Percentiles rank a stretch among this genome's conserved stretches.
These are phyloP conservation scores for Tetradesmus obliquus DNA, from an alignment of 139 green algal species.

Conservation along the genomic window DNA sequence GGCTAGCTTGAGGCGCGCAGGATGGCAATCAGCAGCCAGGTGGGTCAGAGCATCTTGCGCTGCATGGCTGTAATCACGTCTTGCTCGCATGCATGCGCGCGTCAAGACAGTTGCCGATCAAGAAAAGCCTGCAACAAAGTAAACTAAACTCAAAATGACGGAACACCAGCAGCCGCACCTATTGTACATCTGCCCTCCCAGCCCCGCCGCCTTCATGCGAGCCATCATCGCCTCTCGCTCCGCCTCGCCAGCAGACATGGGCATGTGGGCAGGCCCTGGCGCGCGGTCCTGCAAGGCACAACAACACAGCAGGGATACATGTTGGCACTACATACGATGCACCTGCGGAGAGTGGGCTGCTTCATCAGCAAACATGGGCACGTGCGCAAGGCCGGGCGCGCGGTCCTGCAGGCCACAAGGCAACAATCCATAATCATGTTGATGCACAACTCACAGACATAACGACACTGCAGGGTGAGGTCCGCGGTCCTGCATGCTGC, in stretches of 20 bases:
- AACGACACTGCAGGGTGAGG: no score
- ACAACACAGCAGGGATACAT: neutral
- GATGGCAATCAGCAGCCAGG: no score
- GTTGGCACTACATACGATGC: neutral
- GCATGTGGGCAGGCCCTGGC: constrained; percentile 42
- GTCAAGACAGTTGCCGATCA: no score
- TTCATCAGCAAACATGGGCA: neutral
- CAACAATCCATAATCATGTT: neutral
- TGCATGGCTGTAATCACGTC: no score
- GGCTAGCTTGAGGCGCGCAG: no score
- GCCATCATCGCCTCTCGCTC: constrained; percentile 57
- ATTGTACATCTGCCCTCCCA: constrained; percentile 75
- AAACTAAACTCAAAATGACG: no score
- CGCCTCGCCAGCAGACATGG: constrained; percentile 55
- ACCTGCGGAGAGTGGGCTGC: neutral
- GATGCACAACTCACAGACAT: neutral
- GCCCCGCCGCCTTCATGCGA: constrained; percentile 67
- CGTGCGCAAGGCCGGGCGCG: neutral
- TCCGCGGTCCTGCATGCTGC: no score
- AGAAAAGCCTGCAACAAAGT: no score
- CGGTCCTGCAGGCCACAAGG: neutral
- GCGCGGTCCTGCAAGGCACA: constrained; percentile 42
- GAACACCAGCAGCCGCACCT: neutral
- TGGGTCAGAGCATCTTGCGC: no score
- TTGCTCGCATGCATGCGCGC: no score